Base-by-base conservation (phyloP, 495 filamentous ascomycete genomes). In the Aspergillus wentii region DNA sequence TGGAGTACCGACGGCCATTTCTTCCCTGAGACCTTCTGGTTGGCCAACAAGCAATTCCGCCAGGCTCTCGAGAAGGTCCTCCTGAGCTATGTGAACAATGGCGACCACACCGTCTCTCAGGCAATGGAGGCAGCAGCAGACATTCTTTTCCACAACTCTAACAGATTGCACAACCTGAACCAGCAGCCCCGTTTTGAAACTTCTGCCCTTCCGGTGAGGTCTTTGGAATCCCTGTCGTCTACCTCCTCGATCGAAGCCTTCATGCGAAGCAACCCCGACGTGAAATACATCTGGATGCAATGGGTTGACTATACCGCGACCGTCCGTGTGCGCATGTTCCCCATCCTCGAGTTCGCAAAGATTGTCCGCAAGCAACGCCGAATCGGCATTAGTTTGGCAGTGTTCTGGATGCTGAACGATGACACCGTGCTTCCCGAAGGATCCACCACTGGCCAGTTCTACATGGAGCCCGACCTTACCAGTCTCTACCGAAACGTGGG, bases 1-100 rank as follows among this genome's bases (percentile, higher is more conserved):
- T 95, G 87, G 82, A 89, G 85, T 42, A 88, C 84, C 0, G 88
- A 94, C 59, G 88, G 86, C 0, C 83, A 89, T 52, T 85, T 74
- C 54, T 87, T 87, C 43, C 85, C 89, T 0, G 89, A 95, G 57
- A 87, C 84, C 1, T 95, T 80, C 54, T 76, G 85, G 52, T 65
- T 92, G 23, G 85, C 87, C 11, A 81, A 84, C 36, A 69, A 71
- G 36, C 88, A 95, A 57, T 81, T 90, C 43, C 76, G 88, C 16
- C 80, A 88, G 38, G 84, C 75, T 7, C 62, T 94, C 22, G 75
- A 85, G 51, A 74, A 64, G 44, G 82, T 86, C 5, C 53, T 88
- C 10, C 66, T 71, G 14, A 74, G 80, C 17, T 83, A 82, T 43
- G 75, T 87, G 5, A 48, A 69, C 13, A 61, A 71, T 8, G 73